Evolutionary conservation across 148 eudicot species (phyloP), one percentile per base, ranked within the genome.

Genomic region (Rhododendron ovatum): DNA sequence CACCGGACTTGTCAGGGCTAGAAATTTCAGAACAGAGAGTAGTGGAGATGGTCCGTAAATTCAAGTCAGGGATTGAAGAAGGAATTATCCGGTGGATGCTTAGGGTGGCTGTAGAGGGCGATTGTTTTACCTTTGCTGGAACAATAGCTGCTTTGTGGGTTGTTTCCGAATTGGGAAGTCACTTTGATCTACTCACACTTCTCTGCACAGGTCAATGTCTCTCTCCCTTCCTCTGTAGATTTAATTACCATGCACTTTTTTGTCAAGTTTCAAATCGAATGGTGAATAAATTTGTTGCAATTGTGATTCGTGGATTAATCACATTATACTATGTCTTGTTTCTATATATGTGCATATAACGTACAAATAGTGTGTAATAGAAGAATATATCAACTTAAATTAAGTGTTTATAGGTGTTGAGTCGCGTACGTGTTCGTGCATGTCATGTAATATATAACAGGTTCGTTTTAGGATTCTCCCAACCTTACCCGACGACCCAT

Each of bases 81-180:
- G 83, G 35, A 4, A 51, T 30, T 30, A 30, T 88, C 51, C 83
- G 88, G 50, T 88, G 89, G 89, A 86, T 89, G 90, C 84, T 92
- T 84, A 84, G 86, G 3, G 87, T 92, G 69, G 88, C 91, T 82
- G 87, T 86, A 2, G 90, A 89, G 84, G 83, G 88, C 74, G 86
- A 90, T 37, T 87, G 87, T 88, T 85, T 88, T 47, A 85, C 57
- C 45, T 89, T 88, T 81, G 89, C 80, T 0, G 89, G 86, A 39
- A 79, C 86, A 5, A 78, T 89, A 17, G 90, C 51, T 11, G 87
- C 50, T 37, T n/a, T 88, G 41, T 89, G 88, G 89, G 24, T 90
- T 8, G 45, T 86, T 51, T 90, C 93, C 17, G 11, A 83, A 50
- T 47, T 88, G 30, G 92, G 85, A 7, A 28, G 65, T 5, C 71